Evolutionary conservation across 176 grass and related monocot genomes (phyloP), one percentile per base, ranked within the genome.

Genomic region (Hyparrhenia diplandra): DNA sequence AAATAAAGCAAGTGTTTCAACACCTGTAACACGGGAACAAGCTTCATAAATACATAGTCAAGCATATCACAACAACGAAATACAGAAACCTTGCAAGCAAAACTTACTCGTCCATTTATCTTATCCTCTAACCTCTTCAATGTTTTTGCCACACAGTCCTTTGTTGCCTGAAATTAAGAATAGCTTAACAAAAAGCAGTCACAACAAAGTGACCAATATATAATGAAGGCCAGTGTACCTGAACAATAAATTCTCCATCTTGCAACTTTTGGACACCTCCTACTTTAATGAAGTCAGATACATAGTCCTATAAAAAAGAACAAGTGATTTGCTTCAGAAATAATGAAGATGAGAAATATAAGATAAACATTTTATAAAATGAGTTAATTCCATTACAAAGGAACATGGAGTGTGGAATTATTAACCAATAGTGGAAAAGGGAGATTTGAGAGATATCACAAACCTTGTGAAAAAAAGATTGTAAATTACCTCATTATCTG

Each of bases 61-160:
- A 69, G 49, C 16, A 57, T 18, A 13, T 32, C 13, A 5, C 2
- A 64, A 49, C 70, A 84, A 73, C 31, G 29, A 80, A 49, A 23
- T 30, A 86, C 76, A 37, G 79, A 31, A 65, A 85, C 29, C 49
- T 34, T 31, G 24, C 36, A 74, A 73, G 36, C 29, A 84, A 0
- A 77, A 77, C 93, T 87, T 92, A 99, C 97, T 87, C 93, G 86
- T 73, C 93, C 97, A 86, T 93, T 90, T 72, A 99, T 99, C 80
- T 95, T 99, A 80, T 99, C 97, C 31, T 99, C 97, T 69, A 99
- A 84, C 82, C 97, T 95, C 82, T 96, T 99, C 52, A 99, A 66
- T 75, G 97, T 99, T 86, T 99, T 99, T 30, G 97, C 97, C 66
- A 99, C 90, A 93, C 97, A 96, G 83, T 99, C 97, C 83, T 99